Evolutionary conservation across 1,284 basidiomycete species (phyloP).

Genomic region (Waitea zeae): DNA sequence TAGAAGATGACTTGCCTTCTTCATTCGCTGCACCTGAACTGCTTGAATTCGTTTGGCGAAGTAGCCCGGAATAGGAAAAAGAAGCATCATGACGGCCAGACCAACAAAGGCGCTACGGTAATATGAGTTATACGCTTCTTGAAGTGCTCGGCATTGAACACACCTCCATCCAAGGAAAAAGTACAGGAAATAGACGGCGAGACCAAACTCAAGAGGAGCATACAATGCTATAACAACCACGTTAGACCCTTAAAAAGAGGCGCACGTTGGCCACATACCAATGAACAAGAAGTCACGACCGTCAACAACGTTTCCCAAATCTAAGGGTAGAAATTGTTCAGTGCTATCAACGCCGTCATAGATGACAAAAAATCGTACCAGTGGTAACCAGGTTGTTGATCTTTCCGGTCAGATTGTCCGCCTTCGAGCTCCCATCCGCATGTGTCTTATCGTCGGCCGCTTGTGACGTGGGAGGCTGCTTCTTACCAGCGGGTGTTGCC

Average conservation of each 20-base stretch:
- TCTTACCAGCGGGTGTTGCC: constrained; percentile 8
- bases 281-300: constrained; percentile 16
- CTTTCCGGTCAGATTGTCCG: constrained; percentile 25
- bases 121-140: constrained; percentile 2
- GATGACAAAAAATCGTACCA: no score
- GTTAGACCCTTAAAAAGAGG: not conserved
- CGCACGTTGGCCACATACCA: constrained; percentile 6
- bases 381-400: constrained; percentile 27
- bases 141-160: not conserved
- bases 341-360: no score
- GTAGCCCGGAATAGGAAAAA: constrained; percentile 32
- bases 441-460: not conserved
- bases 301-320: constrained; percentile 16
- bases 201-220: constrained; percentile 17
- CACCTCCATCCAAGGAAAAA: constrained; percentile 29
- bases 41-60: constrained; percentile 14
- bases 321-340: no score
- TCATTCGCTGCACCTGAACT: constrained; percentile 14
- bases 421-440: constrained; percentile 7
- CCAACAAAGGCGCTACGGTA: constrained; percentile 26
- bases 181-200: constrained; percentile 26
- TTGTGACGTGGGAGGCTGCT: constrained; percentile 5
- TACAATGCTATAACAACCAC: constrained; percentile 12
- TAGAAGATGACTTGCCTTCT: constrained; percentile 10
- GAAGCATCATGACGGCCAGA: constrained; percentile 27